Evolutionary conservation across 2,329 filamentous ascomycete species (phyloP).

Genomic region (Pseudogymnoascus sp.): DNA sequence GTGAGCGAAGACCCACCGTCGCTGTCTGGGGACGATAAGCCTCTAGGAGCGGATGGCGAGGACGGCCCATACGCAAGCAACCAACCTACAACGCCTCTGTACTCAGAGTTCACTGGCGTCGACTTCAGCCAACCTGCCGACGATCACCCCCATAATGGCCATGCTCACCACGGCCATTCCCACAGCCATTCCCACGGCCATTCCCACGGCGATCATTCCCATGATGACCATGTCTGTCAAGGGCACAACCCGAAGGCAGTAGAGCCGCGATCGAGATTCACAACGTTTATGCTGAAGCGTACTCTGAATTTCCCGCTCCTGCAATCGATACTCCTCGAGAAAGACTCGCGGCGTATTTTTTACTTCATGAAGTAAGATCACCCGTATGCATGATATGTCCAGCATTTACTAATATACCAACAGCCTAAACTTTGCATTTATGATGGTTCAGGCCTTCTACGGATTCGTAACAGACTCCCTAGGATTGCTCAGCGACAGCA

Average conservation of each 20-base stretch:
- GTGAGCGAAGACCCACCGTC: not conserved
- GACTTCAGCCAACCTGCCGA: not conserved
- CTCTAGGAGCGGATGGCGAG: not conserved
- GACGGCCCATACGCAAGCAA: not conserved
- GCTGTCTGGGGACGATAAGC: not conserved
- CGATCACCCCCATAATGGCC: slow-evolving; percentile 12
- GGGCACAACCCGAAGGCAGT: slow-evolving; percentile 12
- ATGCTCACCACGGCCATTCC: slow-evolving; percentile 19
- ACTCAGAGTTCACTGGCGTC: not conserved
- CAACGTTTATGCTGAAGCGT: slow-evolving; percentile 61
- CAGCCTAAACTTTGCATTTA: slow-evolving; percentile 89
- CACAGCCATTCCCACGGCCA: slow-evolving; percentile 20
- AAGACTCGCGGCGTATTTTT: slow-evolving; percentile 88
- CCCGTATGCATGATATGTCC: slow-evolving; percentile 35
- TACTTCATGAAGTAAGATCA: slow-evolving; percentile 71
- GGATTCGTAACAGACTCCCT: slow-evolving; percentile 89
- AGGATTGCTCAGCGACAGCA: slow-evolving; percentile 91
- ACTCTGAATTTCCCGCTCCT: slow-evolving; percentile 68
- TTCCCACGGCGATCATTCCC: slow-evolving; percentile 14
- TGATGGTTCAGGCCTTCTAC: slow-evolving; percentile 90
- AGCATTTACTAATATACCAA: slow-evolving; percentile 13
- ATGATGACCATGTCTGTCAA: slow-evolving; percentile 19
- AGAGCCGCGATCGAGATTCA: slow-evolving; percentile 56
- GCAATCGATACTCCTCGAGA: slow-evolving; percentile 79
- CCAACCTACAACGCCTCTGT: not conserved